Conservation (phyloP, 1,284 basidiomycete species). For the Ganoderma boninense region DNA sequence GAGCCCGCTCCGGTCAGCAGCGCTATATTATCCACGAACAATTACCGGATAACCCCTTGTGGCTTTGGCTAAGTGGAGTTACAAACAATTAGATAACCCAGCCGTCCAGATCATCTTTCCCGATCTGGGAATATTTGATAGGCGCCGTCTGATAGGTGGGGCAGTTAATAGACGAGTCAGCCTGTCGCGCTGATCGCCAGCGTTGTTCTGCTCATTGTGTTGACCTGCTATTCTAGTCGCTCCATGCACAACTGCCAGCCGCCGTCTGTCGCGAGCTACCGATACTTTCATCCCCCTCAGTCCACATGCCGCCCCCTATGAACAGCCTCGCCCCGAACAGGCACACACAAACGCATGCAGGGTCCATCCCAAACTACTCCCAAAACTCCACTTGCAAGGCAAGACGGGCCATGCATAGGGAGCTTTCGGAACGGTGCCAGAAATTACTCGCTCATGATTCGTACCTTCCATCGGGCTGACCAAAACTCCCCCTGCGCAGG, state of each 20-base stretch:
- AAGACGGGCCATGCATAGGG: not conserved
- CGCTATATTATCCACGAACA: not conserved
- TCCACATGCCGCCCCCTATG: not conserved
- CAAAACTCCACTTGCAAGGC: not conserved
- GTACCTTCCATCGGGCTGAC: not conserved
- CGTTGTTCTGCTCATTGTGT: not conserved
- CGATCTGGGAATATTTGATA: not conserved
- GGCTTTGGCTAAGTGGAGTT: not conserved
- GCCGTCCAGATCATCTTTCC: not conserved
- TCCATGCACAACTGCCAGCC: not conserved
- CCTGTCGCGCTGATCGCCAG: not conserved
- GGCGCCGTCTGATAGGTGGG: conserved; percentile 1
- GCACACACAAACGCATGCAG: conserved; percentile 2
- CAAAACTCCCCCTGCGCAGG: conserved; percentile 7
- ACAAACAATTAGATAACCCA: not conserved
- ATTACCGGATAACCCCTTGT: conserved; percentile 3
- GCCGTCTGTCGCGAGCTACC: not conserved
- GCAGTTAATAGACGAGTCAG: not conserved
- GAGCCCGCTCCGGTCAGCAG: conserved; percentile 11
- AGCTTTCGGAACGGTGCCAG: not conserved
- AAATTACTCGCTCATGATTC: not conserved
- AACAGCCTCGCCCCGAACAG: conserved; percentile 3
- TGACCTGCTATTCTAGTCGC: not conserved
- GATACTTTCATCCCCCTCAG: conserved; percentile 2
- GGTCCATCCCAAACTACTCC: conserved; percentile 3